Percentiles rank a stretch among this genome's conserved stretches.
Evolutionary conservation across 2,329 filamentous ascomycete genomes (phyloP).

Genomic region (Biscogniauxia marginata): DNA sequence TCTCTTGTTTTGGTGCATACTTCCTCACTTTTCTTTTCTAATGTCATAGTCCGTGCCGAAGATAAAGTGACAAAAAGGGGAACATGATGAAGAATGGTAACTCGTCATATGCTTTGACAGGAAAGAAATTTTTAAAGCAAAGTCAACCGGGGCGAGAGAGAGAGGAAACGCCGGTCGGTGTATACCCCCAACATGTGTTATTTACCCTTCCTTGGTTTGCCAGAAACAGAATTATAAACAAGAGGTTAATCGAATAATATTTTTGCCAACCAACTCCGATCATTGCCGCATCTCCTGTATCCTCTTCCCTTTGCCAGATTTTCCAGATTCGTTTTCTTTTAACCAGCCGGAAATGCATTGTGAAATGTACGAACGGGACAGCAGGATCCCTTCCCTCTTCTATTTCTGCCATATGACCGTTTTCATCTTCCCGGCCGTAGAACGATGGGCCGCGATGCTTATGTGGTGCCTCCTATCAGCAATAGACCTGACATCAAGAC

Average conservation of each 20-base stretch:
- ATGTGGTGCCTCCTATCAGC: not conserved
- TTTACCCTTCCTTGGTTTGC: too few relatives aligned
- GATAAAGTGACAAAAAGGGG: too few relatives aligned
- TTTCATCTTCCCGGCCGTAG: not conserved
- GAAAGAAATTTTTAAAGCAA: too few relatives aligned
- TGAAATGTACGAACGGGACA: not conserved
- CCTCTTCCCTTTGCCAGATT: conserved; percentile 6
- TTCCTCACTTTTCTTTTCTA: too few relatives aligned
- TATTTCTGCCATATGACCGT: not conserved
- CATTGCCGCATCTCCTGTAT: conserved; percentile 12
- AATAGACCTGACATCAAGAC: not conserved
- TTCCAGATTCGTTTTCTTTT: not conserved
- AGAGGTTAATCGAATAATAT: conserved; percentile 7
- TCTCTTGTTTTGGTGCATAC: too few relatives aligned
- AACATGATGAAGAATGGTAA: too few relatives aligned
- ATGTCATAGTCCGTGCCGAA: too few relatives aligned
- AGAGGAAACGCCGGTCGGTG: too few relatives aligned
- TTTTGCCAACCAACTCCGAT: conserved; percentile 26
- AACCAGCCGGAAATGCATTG: not conserved
- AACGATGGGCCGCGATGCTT: not conserved
- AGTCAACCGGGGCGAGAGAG: too few relatives aligned
- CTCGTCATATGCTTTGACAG: too few relatives aligned
- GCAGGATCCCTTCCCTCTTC: not conserved
- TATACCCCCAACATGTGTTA: too few relatives aligned
- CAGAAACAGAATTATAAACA: conserved; percentile 21